Percentiles rank a stretch among this genome's conserved stretches.
These are phyloP conservation scores for Penicillium coffeae DNA, from an alignment of 495 filamentous ascomycete species.

Conservation along the genomic window DNA sequence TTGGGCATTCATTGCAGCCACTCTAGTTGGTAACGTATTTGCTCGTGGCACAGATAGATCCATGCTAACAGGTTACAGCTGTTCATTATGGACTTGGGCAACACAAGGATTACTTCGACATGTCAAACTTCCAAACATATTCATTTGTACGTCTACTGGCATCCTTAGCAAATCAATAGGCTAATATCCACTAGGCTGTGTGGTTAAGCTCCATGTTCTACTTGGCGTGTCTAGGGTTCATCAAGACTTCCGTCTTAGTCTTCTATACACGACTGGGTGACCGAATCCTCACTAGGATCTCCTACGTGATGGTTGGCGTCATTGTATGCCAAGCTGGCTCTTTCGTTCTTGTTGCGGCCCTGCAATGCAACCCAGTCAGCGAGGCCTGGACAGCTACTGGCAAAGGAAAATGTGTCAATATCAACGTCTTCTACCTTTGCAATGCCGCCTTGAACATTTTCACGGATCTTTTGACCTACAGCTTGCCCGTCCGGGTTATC, in stretches of 20 bases:
- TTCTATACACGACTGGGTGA: conserved; percentile 41
- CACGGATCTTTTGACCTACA: conserved; percentile 50
- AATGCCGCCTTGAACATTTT: conserved; percentile 49
- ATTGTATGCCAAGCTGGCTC: conserved; percentile 29
- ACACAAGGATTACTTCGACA: conserved; percentile 23
- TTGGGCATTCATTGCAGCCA: conserved; percentile 36
- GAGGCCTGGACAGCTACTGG: conserved; percentile 28
- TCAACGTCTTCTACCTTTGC: conserved; percentile 43
- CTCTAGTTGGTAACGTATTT: conserved; percentile 33
- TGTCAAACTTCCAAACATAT: conserved; percentile 20
- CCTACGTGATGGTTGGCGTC: conserved; percentile 30
- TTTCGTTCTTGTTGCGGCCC: conserved; percentile 35
- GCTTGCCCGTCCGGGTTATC: conserved; percentile 40
- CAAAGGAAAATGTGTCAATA: conserved; percentile 40
- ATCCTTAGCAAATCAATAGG: background rate
- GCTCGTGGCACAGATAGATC: too few species aligned
- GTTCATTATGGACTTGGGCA: conserved; percentile 33
- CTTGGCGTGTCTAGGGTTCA: conserved; percentile 35
- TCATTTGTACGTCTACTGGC: conserved; percentile 21
- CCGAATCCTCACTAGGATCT: conserved; percentile 26
- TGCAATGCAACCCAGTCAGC: conserved; percentile 34
- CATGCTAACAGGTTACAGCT: conserved; percentile 17
- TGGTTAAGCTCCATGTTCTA: conserved; percentile 44
- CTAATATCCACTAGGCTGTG: conserved; percentile 22
- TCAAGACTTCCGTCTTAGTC: conserved; percentile 38